Evolutionary conservation across 148 eudicot genomes (phyloP).

Genomic region (Rhododendron mucronatum): DNA sequence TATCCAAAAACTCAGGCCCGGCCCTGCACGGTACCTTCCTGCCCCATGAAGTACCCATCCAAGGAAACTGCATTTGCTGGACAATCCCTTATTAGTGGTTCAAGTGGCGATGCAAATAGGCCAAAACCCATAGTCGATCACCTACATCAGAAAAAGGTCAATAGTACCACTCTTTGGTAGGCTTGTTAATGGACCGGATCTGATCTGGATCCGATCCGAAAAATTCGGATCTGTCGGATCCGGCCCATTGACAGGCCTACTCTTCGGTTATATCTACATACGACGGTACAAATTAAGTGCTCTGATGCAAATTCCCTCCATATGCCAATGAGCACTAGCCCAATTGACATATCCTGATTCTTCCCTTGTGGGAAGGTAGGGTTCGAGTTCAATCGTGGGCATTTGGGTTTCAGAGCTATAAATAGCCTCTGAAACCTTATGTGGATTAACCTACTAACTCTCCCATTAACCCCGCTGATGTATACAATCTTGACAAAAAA

Average conservation of each 20-base stretch:
- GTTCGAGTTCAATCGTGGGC: too few relatives aligned
- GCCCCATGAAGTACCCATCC: slow-evolving; percentile 37
- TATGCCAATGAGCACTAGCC: slow-evolving; percentile 1
- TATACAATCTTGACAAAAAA: too few relatives aligned
- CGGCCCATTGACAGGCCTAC: background rate
- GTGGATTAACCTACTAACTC: too few relatives aligned
- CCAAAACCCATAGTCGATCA: slow-evolving; percentile 42
- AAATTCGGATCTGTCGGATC: too few relatives aligned
- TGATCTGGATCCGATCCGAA: too few relatives aligned
- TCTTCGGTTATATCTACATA: slow-evolving; percentile 57
- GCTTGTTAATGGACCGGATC: too few relatives aligned
- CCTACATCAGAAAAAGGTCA: slow-evolving; percentile 45
- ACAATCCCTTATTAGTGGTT: slow-evolving; percentile 34
- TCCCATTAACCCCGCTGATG: too few relatives aligned
- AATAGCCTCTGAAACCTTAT: too few relatives aligned
- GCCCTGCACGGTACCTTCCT: slow-evolving; percentile 19
- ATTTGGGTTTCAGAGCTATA: too few relatives aligned
- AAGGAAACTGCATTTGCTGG: slow-evolving; percentile 36
- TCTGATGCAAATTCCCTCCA: slow-evolving; percentile 42
- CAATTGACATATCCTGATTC: too few relatives aligned
- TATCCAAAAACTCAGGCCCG: too few relatives aligned
- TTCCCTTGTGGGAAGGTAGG: too few relatives aligned
- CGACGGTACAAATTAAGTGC: slow-evolving; percentile 34
- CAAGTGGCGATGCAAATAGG: slow-evolving; percentile 29
- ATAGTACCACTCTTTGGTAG: slow-evolving; percentile 25